A percentile compares a stretch with the other conserved stretches of the same genome.
Conservation (phyloP, 768 basidiomycete genomes). For the Leccinellum rugosiceps region DNA sequence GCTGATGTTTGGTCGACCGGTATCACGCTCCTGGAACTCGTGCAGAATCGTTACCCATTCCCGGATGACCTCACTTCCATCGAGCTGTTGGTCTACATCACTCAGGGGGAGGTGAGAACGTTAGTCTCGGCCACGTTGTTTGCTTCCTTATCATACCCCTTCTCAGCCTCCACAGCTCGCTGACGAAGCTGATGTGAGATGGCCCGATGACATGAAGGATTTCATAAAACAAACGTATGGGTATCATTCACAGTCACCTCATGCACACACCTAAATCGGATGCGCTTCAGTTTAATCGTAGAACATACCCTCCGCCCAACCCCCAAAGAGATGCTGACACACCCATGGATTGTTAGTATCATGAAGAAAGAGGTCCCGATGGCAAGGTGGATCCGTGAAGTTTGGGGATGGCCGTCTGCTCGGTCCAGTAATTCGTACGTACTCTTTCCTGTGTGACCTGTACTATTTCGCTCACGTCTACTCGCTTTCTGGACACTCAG, state of each 20-base stretch:
- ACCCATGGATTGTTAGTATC: conserved; percentile 76
- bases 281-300: conserved; percentile 57
- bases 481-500: conserved; percentile 2
- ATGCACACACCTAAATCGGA: conserved; percentile 2
- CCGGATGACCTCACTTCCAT: conserved; percentile 90
- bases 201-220: conserved; percentile 87
- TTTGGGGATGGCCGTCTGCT: conserved; percentile 72
- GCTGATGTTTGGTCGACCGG: conserved; percentile 99
- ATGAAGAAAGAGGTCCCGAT: conserved; percentile 86
- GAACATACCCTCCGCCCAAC: conserved; percentile 68
- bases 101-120: conserved; percentile 63
- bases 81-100: conserved; percentile 90
- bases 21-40: conserved; percentile 89
- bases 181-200: conserved; percentile 62
- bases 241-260: not conserved
- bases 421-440: conserved; percentile 26
- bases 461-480: not conserved
- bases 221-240: conserved; percentile 84
- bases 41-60: conserved; percentile 94
- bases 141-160: conserved; percentile 12
- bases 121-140: conserved; percentile 2
- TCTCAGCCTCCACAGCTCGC: conserved; percentile 75
- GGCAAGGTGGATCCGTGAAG: conserved; percentile 83
- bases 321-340: conserved; percentile 77
- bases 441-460: not conserved